A percentile compares a stretch with the other conserved stretches of the same genome.
phyloP scores from a whole-genome alignment of 2,329 filamentous ascomycete genomes.

The Cylindrodendrum hubeiense region DNA sequence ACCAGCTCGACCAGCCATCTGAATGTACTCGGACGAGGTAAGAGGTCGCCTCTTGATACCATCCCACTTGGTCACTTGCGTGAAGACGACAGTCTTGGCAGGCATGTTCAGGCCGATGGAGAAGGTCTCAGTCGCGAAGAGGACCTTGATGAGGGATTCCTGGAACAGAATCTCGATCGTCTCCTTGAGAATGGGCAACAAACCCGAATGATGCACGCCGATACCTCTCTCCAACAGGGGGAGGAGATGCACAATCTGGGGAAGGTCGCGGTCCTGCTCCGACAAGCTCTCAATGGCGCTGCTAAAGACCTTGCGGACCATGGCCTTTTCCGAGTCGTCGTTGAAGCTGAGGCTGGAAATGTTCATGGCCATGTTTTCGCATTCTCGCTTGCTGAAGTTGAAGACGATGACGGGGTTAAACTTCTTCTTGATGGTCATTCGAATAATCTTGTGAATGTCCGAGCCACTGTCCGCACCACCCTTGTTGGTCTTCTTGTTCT shows the following conservation, averaged over 20 bases:
- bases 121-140: slow-evolving; percentile 98
- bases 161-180: slow-evolving; percentile 99
- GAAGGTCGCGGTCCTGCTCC: slow-evolving; percentile 88
- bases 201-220: slow-evolving; percentile 95
- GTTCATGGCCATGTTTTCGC: slow-evolving; percentile 88
- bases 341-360: slow-evolving; percentile 94
- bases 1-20: slow-evolving; percentile 98
- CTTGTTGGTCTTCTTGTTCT: slow-evolving; percentile 92
- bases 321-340: slow-evolving; percentile 92
- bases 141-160: slow-evolving; percentile 95
- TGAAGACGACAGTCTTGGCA: slow-evolving; percentile 99
- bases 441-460: slow-evolving; percentile 97
- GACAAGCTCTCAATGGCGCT: slow-evolving; percentile 94
- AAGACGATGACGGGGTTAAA: slow-evolving; percentile 99
- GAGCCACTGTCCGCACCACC: slow-evolving; percentile 80
- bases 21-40: slow-evolving; percentile 95
- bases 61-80: slow-evolving; percentile 95
- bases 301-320: slow-evolving; percentile 94
- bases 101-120: slow-evolving; percentile 99
- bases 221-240: slow-evolving; percentile 92
- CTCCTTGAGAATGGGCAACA: slow-evolving; percentile 96
- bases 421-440: slow-evolving; percentile 98
- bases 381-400: slow-evolving; percentile 98
- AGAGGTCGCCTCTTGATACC: slow-evolving; percentile 84
- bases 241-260: slow-evolving; percentile 91